Evolutionary conservation across 2,329 filamentous ascomycete species (phyloP), one percentile per base, ranked within the genome.

Genomic region (Kalmusia sp.): DNA sequence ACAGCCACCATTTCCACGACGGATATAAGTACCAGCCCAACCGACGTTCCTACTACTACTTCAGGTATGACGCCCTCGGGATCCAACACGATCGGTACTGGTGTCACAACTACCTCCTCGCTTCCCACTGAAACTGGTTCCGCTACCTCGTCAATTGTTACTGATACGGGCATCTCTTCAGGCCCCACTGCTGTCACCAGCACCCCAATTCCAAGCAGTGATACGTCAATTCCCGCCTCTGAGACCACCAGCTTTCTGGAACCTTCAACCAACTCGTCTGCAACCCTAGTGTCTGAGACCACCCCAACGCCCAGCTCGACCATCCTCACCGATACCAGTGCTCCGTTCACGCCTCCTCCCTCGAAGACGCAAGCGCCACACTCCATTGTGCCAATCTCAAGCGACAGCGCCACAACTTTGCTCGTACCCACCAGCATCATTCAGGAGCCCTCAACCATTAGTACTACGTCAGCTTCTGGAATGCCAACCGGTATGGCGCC

Each of bases 401-500:
- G 77, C 8, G 73, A 83, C 60, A 74, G 73, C 19, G 73, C 71
- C 6, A 82, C 77, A 24, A 69, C 65, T 33, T 69, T 76, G 49
- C 82, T 80, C 76, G 72, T 89, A 21, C 84, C 86, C 0, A 83
- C 85, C 0, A 87, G 84, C 17, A 85, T 90, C 45, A 76, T 88
- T 12, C 79, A 84, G 35, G 84, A 85, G 62, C 75, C 82, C 4
- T 78, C 79, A 1, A 78, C 52, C 62, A 77, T 46, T 64, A 72
- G 63, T 2, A 78, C 76, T 5, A 68, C 79, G 6, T 72, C 73
- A 5, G 62, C 70, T 0, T 82, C 80, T 15, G 81, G 81, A 19
- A 78, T 92, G 49, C 88, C 90, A 0, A 84, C 85, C 0, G 79
- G 80, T 30, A 81, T 96, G 53, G 92, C 92, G 17, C 86, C 85